A percentile compares a stretch with the other conserved stretches of the same genome.
phyloP scores from a whole-genome alignment of 208 protist genomes.

The Zelonia costaricensis region DNA sequence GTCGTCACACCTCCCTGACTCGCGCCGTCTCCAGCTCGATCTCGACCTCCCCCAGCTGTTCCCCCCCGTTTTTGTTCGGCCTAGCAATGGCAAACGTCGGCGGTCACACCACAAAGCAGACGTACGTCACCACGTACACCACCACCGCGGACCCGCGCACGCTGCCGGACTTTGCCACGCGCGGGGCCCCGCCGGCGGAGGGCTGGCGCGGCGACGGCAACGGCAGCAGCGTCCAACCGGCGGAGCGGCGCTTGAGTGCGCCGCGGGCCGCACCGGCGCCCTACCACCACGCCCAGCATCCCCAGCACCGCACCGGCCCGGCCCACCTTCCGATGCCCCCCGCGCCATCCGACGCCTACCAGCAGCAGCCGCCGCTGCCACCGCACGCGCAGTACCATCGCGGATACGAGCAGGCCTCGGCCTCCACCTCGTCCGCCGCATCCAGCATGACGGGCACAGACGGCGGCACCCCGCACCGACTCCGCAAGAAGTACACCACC shows the following conservation, averaged over 20 bases:
- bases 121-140: conserved; percentile 37
- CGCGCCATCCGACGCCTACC: not conserved
- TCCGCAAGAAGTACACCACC: conserved; percentile 67
- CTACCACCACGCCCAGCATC: not conserved
- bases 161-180: conserved; percentile 32
- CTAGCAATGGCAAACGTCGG: conserved; percentile 16
- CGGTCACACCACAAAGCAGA: conserved; percentile 34
- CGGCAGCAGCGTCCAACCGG: not conserved
- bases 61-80: no score
- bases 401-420: not conserved
- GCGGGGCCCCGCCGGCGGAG: conserved; percentile 12
- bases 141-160: conserved; percentile 44
- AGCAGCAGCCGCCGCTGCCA: conserved; percentile 3
- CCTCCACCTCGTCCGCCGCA: conserved; percentile 4
- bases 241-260: not conserved
- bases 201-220: not conserved
- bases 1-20: no score
- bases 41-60: no score
- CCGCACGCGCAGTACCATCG: not conserved
- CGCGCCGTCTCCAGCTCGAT: no score
- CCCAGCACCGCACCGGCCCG: no score
- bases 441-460: not conserved
- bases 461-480: conserved; percentile 24
- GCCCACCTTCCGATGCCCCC: not conserved
- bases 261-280: not conserved